A percentile compares a stretch with the other conserved stretches of the same genome.
phyloP scores from a whole-genome alignment of 495 filamentous ascomycete genomes.

The Penicillium robsamsonii region DNA sequence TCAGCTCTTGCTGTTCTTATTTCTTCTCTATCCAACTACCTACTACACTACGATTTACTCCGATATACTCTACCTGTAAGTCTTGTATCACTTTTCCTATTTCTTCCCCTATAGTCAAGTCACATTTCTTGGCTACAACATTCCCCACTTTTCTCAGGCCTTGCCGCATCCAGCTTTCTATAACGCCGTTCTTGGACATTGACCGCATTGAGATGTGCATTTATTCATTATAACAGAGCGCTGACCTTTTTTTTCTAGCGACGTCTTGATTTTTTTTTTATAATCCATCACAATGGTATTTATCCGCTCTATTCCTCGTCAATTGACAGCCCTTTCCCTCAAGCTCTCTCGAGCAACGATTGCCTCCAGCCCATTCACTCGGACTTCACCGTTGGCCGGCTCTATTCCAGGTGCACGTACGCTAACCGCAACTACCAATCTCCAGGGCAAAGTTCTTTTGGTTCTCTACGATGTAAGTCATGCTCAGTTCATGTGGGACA shows the following conservation, averaged over 20 bases:
- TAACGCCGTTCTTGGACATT: slow-evolving; percentile 21
- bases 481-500: background rate
- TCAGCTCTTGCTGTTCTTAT: background rate
- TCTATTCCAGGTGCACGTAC: slow-evolving; percentile 41
- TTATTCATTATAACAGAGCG: background rate
- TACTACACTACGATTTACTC: background rate
- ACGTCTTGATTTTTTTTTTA: slow-evolving; percentile 12
- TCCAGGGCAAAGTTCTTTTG: slow-evolving; percentile 72
- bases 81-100: background rate
- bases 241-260: slow-evolving; percentile 17
- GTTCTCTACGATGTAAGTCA: slow-evolving; percentile 72
- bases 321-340: slow-evolving; percentile 57
- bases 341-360: slow-evolving; percentile 22
- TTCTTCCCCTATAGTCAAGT: background rate
- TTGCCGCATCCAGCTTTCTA: slow-evolving; percentile 13
- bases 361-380: slow-evolving; percentile 21
- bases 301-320: slow-evolving; percentile 57
- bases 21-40: background rate
- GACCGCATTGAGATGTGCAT: slow-evolving; percentile 15
- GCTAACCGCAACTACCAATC: slow-evolving; percentile 56
- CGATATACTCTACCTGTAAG: background rate
- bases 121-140: slow-evolving; percentile 3
- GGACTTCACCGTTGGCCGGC: slow-evolving; percentile 36
- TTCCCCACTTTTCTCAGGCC: slow-evolving; percentile 19
- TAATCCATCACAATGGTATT: slow-evolving; percentile 65